A percentile compares a stretch with the other conserved stretches of the same genome.
Conservation (phyloP, 2,329 filamentous ascomycete species). For the Fusarium abutilonis region DNA sequence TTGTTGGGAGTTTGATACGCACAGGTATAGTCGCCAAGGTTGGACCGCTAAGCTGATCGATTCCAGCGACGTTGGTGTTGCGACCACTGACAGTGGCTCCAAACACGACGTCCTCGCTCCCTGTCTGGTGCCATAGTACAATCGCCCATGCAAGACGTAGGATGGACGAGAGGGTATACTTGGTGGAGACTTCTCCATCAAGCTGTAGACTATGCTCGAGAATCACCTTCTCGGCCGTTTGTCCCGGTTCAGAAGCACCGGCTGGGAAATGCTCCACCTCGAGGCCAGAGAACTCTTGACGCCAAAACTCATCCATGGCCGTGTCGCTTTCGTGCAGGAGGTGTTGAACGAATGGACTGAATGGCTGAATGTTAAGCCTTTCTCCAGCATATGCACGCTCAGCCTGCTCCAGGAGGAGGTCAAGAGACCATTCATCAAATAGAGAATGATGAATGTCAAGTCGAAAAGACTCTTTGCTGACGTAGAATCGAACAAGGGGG, state of each 20-base stretch:
- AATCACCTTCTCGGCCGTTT: not conserved
- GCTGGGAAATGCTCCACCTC: not conserved
- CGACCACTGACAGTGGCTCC: conserved; percentile 7
- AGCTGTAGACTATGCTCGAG: not conserved
- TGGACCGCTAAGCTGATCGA: conserved; percentile 3
- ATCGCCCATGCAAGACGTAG: conserved; percentile 4
- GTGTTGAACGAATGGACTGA: not conserved
- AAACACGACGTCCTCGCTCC: not conserved
- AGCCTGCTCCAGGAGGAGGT: not conserved
- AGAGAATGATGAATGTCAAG: conserved; percentile 3
- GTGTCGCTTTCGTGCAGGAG: accelerated
- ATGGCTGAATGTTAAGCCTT: not conserved
- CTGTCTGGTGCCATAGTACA: not conserved
- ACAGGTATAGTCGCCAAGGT: not conserved
- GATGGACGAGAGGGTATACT: conserved; percentile 1
- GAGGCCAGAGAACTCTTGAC: not conserved
- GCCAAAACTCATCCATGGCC: not conserved
- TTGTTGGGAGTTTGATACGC: not conserved
- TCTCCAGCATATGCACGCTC: not conserved
- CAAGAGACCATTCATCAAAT: conserved; percentile 11
- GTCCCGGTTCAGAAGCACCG: not conserved
- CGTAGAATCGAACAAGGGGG: not conserved
- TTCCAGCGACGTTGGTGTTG: not conserved
- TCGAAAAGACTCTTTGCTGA: not conserved
- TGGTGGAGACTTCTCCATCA: not conserved